These are phyloP conservation scores for Ampelocalamus luodianensis DNA, from an alignment of 176 grass and related monocot genomes.

Conservation along the genomic window DNA sequence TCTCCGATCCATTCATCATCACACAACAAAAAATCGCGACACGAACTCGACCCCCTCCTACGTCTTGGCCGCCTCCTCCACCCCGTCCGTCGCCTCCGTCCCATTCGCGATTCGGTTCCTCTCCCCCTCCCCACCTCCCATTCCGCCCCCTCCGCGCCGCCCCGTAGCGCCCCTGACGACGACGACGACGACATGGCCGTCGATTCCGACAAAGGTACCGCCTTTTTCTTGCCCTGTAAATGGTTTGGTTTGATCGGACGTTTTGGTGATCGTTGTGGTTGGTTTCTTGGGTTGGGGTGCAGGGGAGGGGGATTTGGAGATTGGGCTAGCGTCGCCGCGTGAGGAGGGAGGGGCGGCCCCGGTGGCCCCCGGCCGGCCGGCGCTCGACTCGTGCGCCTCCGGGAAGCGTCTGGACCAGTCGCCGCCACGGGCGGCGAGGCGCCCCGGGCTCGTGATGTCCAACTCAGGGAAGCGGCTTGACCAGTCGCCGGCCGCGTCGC, in stretches of 20 bases:
- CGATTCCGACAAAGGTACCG: conserved; percentile 50
- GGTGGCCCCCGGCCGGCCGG: background rate
- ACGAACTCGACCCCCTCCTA: conserved; percentile 23
- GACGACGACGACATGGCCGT: conserved; percentile 50
- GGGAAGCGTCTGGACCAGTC: conserved; percentile 50
- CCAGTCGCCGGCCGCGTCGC: conserved; percentile 46
- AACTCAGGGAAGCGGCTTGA: conserved; percentile 66
- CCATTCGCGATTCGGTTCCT: conserved; percentile 42
- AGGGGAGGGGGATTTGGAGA: conserved; percentile 58
- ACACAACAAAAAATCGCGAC: conserved; percentile 1
- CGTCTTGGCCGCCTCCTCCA: background rate
- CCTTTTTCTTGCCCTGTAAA: background rate
- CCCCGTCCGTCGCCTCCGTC: conserved; percentile 39
- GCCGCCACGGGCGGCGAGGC: conserved; percentile 30
- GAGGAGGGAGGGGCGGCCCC: conserved; percentile 9
- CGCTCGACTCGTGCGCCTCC: conserved; percentile 39
- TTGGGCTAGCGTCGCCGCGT: conserved; percentile 44
- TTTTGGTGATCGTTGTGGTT: background rate
- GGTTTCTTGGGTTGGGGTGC: background rate
- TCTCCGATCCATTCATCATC: background rate
- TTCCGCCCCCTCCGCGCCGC: conserved; percentile 29
- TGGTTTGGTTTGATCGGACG: conserved; percentile 4
- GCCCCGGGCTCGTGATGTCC: conserved; percentile 55
- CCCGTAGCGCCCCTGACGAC: background rate
- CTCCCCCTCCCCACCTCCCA: conserved; percentile 43